phyloP scores from a whole-genome alignment of 805 yeast species.

The Teunomyces atbi region DNA sequence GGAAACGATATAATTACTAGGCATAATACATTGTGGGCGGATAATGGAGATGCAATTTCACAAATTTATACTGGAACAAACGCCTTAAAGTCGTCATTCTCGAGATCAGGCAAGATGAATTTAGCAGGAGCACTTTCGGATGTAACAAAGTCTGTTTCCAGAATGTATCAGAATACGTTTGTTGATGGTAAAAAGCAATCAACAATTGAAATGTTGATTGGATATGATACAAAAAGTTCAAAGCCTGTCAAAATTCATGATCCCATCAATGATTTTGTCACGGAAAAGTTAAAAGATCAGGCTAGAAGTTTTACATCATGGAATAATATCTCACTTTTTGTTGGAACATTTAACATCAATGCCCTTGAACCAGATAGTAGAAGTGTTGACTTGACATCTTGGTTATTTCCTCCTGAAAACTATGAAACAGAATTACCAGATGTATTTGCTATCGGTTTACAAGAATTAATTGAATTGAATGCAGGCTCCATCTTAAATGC shows the following conservation, averaged over 20 bases:
- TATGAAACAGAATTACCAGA: conserved; percentile 54
- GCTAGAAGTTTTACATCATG: conserved; percentile 57
- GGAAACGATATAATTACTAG: conserved; percentile 49
- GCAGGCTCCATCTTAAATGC: conserved; percentile 88
- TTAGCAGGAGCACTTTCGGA: conserved; percentile 96
- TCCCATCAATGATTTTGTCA: conserved; percentile 85
- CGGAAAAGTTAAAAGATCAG: conserved; percentile 52
- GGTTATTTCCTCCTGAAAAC: conserved; percentile 78
- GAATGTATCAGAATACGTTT: conserved; percentile 94
- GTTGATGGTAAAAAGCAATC: conserved; percentile 88
- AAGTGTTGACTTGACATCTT: conserved; percentile 59
- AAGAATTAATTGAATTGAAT: conserved; percentile 89
- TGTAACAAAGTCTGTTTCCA: conserved; percentile 90
- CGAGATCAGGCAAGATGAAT: conserved; percentile 94
- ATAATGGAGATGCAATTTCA: conserved; percentile 66
- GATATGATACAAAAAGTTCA: conserved; percentile 69
- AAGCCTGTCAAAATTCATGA: conserved; percentile 73
- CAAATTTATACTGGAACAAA: conserved; percentile 73
- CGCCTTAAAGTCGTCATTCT: conserved; percentile 83
- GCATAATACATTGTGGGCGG: conserved; percentile 51
- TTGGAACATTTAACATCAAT: conserved; percentile 86
- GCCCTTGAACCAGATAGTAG: conserved; percentile 52
- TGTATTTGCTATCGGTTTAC: conserved; percentile 84
- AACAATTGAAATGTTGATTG: conserved; percentile 84
- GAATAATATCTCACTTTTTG: conserved; percentile 61